Base-by-base conservation (phyloP, 2,329 filamentous ascomycete species). In the Epichloe sibirici region DNA sequence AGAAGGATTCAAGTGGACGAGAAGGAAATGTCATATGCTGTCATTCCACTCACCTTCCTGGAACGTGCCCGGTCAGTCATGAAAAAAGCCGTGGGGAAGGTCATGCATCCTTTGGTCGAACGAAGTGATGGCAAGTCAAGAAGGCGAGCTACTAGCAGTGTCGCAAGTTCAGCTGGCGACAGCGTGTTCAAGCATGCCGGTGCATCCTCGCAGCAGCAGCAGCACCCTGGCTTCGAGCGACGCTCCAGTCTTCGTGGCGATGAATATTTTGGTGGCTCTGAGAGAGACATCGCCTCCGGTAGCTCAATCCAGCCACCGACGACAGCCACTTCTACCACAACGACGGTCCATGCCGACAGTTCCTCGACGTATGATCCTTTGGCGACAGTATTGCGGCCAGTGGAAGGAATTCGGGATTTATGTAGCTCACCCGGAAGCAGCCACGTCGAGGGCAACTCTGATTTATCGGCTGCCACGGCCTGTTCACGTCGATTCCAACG, bases 1-100 rank as follows among this genome's bases (percentile, higher is more conserved):
- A 83, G 86, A 64, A 89, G 83, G 68, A 97, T 98, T 61, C 85
- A 96, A 66, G 88, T 97, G 47, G 90, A 95, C 54, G 89, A 88
- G 58, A 83, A 83, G 63, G 93, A 98, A 69, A 82, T 98, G 62
- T 90, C 89, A 45, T 81, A 83, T 52, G 93, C 93, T 53, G 93
- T 98, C 52, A 85, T 95, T 15, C 90, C 90, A 38, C 81, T 96
- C 49, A 90, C 86, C 7, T 82, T 96, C 56, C 76, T 97, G 21
- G 88, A 95, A 63, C 84, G 89, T 37, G 86, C 93, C 48, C 82
- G 83, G 46, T 94, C 87, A 12, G 87, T 82, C 40, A 78, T 94
- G 48, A 84, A 83, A 68, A 85, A 85, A 63, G 74, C 78, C 4
- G 72, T 83, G 5, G 78, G 74, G 52, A 84, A 83, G 65, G 77